Evolutionary conservation across 345 rosid genomes (phyloP).

Genomic region (Microthlaspi erraticum): DNA sequence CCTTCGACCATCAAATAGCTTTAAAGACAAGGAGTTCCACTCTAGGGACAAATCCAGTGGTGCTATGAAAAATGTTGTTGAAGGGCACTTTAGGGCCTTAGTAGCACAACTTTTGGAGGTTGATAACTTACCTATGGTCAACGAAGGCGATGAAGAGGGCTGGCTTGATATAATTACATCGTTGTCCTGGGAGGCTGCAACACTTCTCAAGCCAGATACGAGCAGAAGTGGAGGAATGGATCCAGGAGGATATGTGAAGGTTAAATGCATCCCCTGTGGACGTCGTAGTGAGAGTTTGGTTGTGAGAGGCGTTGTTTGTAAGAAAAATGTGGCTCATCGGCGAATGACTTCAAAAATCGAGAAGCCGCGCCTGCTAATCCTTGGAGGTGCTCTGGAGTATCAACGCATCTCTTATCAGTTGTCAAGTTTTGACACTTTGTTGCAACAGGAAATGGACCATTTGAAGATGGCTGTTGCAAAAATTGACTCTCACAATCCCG

Average conservation of each 20-base stretch:
- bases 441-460: slow-evolving; percentile 99
- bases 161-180: slow-evolving; percentile 89
- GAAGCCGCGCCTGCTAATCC: slow-evolving; percentile 80
- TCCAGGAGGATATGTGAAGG: slow-evolving; percentile 97
- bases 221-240: slow-evolving; percentile 97
- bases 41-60: slow-evolving; percentile 64
- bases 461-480: slow-evolving; percentile 98
- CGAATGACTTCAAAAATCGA: slow-evolving; percentile 88
- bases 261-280: slow-evolving; percentile 93
- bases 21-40: slow-evolving; percentile 63
- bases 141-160: slow-evolving; percentile 66
- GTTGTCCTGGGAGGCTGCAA: slow-evolving; percentile 93
- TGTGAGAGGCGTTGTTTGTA: slow-evolving; percentile 93
- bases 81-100: slow-evolving; percentile 89
- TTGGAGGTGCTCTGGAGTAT: slow-evolving; percentile 95
- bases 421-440: slow-evolving; percentile 87
- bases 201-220: slow-evolving; percentile 90
- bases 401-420: slow-evolving; percentile 86
- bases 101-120: slow-evolving; percentile 80
- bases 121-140: slow-evolving; percentile 67
- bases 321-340: slow-evolving; percentile 96
- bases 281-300: slow-evolving; percentile 83
- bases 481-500: slow-evolving; percentile 79
- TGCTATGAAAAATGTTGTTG: slow-evolving; percentile 83
- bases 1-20: slow-evolving; percentile 68